Base-by-base conservation (phyloP, 2,329 filamentous ascomycete species). In the Alternaria triticimaculans region DNA sequence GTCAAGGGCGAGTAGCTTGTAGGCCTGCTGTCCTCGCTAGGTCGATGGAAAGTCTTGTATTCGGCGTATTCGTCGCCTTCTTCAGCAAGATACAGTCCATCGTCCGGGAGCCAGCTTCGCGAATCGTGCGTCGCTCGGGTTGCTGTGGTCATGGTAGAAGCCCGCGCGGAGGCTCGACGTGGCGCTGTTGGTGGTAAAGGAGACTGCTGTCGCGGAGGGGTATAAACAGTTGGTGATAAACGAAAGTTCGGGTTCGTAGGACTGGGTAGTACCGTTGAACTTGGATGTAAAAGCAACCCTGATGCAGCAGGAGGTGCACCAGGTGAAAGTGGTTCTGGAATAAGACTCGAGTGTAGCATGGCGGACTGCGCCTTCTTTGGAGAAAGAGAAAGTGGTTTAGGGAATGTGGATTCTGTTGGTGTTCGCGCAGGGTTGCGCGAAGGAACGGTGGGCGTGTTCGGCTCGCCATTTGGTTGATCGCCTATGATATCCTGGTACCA, bases 401-500 rank as follows among this genome's bases (percentile, higher is more conserved):
- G 50, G 18, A 69, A 61, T 12, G 33, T 63, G 21, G 58, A 23
- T 53, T 61, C 62, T 21, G 67, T 71, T 14, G 70, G 59, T 33
- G 63, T 67, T 46, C 66, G 66, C 11, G 61, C 56, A 50, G 49
- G 21, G 12, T 43, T 55, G 4, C 37, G 60, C 15, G 41, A 54
- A 28, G 44, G 50, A 20, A 55, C 9, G 11, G 50, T 55, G 48
- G 58, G 50, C 5, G 37, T 46, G 4, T n/a, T n/a, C 33, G 48
- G 60, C 46, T 58, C 65, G 5, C 58, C 59, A 26, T 56, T 58
- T 21, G 60, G 33, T 14, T 63, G 65, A 26, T 73, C 70, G 28
- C 68, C 66, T 53, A 74, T 72, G 18, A 74, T 74, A 21, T 73
- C 72, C 45, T 72, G 71, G 50, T 74, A 74, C 72, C 72, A 74